Base-by-base conservation (phyloP, 805 yeast species). In the Saccharomycopsis fodiens region DNA sequence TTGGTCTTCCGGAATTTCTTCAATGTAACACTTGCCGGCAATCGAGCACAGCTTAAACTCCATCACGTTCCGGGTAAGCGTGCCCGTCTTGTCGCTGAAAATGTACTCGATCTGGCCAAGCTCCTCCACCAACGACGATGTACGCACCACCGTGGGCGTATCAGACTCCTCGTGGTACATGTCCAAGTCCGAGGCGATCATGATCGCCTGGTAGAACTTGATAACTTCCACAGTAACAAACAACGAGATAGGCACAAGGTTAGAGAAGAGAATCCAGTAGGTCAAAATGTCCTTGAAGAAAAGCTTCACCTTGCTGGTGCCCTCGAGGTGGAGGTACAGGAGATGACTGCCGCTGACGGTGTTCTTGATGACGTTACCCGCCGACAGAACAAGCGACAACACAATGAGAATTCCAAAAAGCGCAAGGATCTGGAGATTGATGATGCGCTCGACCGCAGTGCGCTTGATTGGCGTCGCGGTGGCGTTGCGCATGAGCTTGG, bases 381-480 rank as follows among this genome's bases (percentile, higher is more conserved):
- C 58, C 0, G 96, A 78, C 0, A 97, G 89, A 22, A 91, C 76
- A 49, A 93, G 62, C 0, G 96, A 67, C 46, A 93, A 70, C 3
- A 76, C 69, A 19, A 91, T 77, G 53, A 93, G 73, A 46, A 93
- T 79, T 22, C 82, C 78, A 61, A 93, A 93, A 51, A 93, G 68
- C 1, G 91, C 95, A 48, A 93, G 66, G 57, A 93, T 91, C 63
- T 93, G 99, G 55, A 85, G 64, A 60, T 93, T 94, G 56, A 93
- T 91, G 65, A 89, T 84, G 61, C 95, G 78, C 68, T 93, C 99
- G 12, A 94, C 97, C 21, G 95, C 95, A 0, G 99, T 93, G 57
- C 95, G 76, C 61, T 93, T 93, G 57, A 93, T 94, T 8, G 99
- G 99, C 2, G 99, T 82, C 1, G 98, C 97, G 2, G 97, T 89